Evolutionary conservation across 2,329 filamentous ascomycete species (phyloP), one percentile per base, ranked within the genome.

Genomic region (Diaporthe sp.): DNA sequence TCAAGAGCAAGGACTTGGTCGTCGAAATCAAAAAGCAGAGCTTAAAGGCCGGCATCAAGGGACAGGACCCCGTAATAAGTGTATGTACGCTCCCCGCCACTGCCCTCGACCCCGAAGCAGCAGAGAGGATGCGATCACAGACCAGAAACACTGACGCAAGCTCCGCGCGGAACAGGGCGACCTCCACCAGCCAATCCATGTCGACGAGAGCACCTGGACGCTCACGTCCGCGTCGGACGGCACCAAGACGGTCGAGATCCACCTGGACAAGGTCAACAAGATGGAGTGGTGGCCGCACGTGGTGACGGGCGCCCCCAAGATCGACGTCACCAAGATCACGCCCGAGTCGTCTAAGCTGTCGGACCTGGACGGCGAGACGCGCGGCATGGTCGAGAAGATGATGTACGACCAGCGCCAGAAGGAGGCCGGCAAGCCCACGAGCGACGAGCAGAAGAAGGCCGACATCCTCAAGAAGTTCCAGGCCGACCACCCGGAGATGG

Each of bases 371-470:
- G 97, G 97, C 75, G 94, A 97, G 88, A 99, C 97, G 71, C 91
- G 97, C 77, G 91, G 92, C 74, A 98, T 99, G 96, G 97, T 99
- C 58, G 97, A 99, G 91, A 99, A 99, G 91, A 99, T 99, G 97
- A 99, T 99, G 97, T 99, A 90, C 81, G 97, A 99, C 86, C 97
- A 99, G 88, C 89, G 94, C 78, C 96, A 98, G 87, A 99, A 99
- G 91, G 96, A 98, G 87, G 87, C 90, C 84, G 97, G 97, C 6
- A 89, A 93, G 84, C 94, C 95, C 61, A 95, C 93, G 17, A 97
- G 94, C 78, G 97, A 98, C 78, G 97, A 99, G 87, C 92, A 97
- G 89, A 94, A 96, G 88, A 98, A 98, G 90, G 85, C 92, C 81
- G 96, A 99, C 72, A 93, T 99, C 79, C 86, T 99, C 82, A 94